A percentile compares a stretch with the other conserved stretches of the same genome.
These are phyloP conservation scores for Thecaphora frezii DNA, from an alignment of 1,284 basidiomycete genomes.

Conservation along the genomic window DNA sequence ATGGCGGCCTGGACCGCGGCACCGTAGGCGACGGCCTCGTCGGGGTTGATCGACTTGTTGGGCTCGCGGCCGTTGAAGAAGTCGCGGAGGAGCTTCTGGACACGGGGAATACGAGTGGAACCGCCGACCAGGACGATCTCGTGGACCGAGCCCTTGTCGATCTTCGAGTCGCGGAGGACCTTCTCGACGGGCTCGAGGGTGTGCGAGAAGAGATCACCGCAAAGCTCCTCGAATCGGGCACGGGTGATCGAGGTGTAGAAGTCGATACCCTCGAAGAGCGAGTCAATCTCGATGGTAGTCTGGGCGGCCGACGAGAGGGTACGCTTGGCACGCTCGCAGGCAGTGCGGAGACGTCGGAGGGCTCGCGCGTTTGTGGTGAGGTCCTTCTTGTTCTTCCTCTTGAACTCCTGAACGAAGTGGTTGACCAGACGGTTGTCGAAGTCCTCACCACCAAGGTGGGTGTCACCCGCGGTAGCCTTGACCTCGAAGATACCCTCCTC, in stretches of 20 bases:
- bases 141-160: constrained; percentile 85
- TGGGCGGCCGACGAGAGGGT: constrained; percentile 95
- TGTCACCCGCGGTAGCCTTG: constrained; percentile 98
- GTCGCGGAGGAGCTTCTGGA: constrained; percentile 96
- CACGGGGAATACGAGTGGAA: constrained; percentile 96
- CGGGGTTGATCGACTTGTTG: constrained; percentile 84
- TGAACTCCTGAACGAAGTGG: constrained; percentile 98
- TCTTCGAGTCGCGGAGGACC: constrained; percentile 96
- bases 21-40: constrained; percentile 99
- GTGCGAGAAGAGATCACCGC: constrained; percentile 93
- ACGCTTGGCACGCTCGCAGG: constrained; percentile 98
- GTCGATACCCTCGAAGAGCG: constrained; percentile 94
- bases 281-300: constrained; percentile 97
- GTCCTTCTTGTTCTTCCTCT: constrained; percentile 98
- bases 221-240: constrained; percentile 97
- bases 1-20: constrained; percentile 99
- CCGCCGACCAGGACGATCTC: constrained; percentile 98
- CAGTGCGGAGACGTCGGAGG: constrained; percentile 92
- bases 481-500: constrained; percentile 99
- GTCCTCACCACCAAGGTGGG: constrained; percentile 97
- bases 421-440: constrained; percentile 95
- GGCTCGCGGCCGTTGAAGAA: constrained; percentile 83
- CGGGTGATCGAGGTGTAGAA: constrained; percentile 98
- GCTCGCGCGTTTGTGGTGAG: constrained; percentile 90
- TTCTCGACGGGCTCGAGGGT: constrained; percentile 98